Conservation (phyloP, 169 alveolate species). For the Neospora caninum region DNA sequence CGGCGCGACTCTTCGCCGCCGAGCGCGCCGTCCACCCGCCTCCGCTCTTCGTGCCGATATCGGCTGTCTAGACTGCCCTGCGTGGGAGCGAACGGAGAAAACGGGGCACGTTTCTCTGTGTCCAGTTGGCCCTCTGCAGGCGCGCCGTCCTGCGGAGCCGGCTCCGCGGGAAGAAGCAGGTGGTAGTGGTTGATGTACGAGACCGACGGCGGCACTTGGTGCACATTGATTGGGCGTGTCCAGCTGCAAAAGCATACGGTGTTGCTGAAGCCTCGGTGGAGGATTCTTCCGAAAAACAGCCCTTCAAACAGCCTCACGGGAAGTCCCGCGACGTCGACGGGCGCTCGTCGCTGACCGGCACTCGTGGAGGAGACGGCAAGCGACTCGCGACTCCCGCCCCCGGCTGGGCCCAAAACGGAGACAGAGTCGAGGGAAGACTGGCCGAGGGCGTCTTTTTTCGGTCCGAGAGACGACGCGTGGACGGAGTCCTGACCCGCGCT, state of each 20-base stretch:
- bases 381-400: not conserved
- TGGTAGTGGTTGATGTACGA: conserved; percentile 11
- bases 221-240: not conserved
- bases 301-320: not conserved
- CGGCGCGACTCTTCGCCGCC: not conserved
- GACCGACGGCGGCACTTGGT: not conserved
- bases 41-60: no score
- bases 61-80: no score
- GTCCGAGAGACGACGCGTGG: no score
- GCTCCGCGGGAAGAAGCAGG: not conserved
- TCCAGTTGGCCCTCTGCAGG: no score
- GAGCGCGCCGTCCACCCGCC: not conserved
- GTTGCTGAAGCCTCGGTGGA: conserved; percentile 30
- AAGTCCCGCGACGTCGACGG: conserved; percentile 1
- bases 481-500: no score
- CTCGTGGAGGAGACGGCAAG: not conserved
- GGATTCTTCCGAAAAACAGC: not conserved
- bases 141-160: no score
- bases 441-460: not conserved
- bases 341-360: not conserved
- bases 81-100: no score
- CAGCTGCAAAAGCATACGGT: conserved; percentile 20
- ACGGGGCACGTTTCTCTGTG: no score
- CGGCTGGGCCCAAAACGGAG: not conserved
- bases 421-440: not conserved